Base-by-base conservation (phyloP, 2,329 filamentous ascomycete species). In the Tolypocladium tundrense region DNA sequence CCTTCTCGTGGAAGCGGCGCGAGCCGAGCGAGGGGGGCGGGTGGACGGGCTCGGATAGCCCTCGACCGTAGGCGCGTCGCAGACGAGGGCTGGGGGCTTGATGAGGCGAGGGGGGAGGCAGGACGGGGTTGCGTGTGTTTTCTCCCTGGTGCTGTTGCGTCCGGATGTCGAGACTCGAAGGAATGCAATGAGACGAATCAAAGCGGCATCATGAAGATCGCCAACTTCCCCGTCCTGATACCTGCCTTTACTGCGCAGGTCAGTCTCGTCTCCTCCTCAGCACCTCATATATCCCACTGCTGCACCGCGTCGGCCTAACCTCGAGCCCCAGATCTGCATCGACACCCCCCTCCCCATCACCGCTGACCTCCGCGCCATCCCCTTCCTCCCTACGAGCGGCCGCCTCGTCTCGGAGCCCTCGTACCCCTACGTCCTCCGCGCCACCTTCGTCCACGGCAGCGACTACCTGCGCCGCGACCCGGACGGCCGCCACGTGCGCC, bases 391-490 rank as follows among this genome's bases (percentile, higher is more conserved):
- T 21, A 59, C 64, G 50, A 60, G 66, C 14, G 69, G 70, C 53
- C 69, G 62, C 58, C 63, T 77, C 50, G 59, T 65, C 45, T 75
- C 74, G 31, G 70, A 73, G 50, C 66, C 69, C 4, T 55, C 57
- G 57, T 76, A 75, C 61, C 66, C 68, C 7, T 67, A 72, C 54
- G 57, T 65, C 33, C 59, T 77, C 52, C 65, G 73, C 55, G 73
- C 73, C 40, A 66, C 65, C 33, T 73, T 75, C 57, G 57, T 70
- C 54, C 71, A 74, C 54, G 74, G 73, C 27, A 68, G 69, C 53
- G 74, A 77, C 62, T 75, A 70, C 63, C 65, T 77, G 55, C 72
- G 71, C 33, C 68, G 68, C 55, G 75, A 76, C 59, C 68, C 72
- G 2, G 66, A 69, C 54, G 72, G 72, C 4, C 63, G 66, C 39